Conservation (phyloP, 257 asterid species). For the Leptodermis oblonga region DNA sequence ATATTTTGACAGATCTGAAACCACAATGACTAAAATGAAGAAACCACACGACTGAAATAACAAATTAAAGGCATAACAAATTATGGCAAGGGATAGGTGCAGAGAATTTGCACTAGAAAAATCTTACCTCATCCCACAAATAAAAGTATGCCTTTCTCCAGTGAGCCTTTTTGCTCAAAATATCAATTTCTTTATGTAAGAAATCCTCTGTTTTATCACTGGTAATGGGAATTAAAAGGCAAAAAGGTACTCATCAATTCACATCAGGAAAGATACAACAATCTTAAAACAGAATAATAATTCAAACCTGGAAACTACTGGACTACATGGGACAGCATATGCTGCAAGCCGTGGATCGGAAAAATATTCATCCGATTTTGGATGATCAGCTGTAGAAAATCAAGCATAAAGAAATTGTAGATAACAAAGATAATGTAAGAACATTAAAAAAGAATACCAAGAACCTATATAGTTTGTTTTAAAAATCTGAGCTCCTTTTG, state of each 20-base stretch:
- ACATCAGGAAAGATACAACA: conserved; percentile 24
- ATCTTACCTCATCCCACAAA: conserved; percentile 97
- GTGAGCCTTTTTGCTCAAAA: conserved; percentile 69
- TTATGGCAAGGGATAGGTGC: conserved; percentile 13
- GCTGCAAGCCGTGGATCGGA: conserved; percentile 97
- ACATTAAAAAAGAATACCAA: background rate
- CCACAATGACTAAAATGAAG: background rate
- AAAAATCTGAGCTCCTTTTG: background rate
- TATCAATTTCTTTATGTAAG: conserved; percentile 82
- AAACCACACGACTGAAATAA: background rate
- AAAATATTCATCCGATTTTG: conserved; percentile 90
- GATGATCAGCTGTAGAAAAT: conserved; percentile 79
- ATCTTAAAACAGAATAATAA: conserved; percentile 14
- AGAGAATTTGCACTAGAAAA: conserved; percentile 9
- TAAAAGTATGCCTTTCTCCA: conserved; percentile 98
- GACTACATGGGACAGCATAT: conserved; percentile 89
- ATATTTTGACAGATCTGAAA: background rate
- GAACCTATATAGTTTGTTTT: no score
- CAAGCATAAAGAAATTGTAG: conserved; percentile 6
- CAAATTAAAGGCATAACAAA: conserved; percentile 2
- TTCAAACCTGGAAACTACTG: conserved; percentile 65
- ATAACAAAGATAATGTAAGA: background rate
- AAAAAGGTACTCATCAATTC: conserved; percentile 33
- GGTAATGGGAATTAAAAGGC: conserved; percentile 47
- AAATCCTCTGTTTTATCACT: conserved; percentile 70